These are phyloP conservation scores for Solanum sejunctum DNA, from an alignment of 257 asterid genomes.

Conservation along the genomic window DNA sequence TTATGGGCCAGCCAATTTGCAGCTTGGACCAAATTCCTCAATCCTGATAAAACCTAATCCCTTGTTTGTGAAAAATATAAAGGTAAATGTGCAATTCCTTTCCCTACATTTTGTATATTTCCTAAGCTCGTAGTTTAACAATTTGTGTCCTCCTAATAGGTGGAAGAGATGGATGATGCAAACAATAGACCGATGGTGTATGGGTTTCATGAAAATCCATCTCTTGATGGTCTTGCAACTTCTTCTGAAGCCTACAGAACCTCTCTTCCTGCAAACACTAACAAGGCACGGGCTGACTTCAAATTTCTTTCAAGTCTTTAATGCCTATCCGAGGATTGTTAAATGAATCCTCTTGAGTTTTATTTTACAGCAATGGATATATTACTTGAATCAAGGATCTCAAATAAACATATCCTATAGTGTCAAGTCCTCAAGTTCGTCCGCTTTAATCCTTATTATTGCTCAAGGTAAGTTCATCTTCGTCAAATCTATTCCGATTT, in stretches of 20 bases:
- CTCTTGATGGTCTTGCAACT: constrained; percentile 31
- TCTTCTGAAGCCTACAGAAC: constrained; percentile 59
- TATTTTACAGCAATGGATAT: constrained; percentile 60
- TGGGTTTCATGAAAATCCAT: constrained; percentile 48
- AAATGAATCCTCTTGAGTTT: not conserved
- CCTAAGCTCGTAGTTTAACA: not conserved
- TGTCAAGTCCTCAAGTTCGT: constrained; percentile 24
- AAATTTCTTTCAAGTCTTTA: not conserved
- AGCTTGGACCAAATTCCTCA: constrained; percentile 72
- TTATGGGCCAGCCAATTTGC: constrained; percentile 46
- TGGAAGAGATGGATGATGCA: constrained; percentile 29
- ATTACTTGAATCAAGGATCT: constrained; percentile 69
- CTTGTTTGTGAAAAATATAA: constrained; percentile 44
- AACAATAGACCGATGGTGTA: constrained; percentile 33
- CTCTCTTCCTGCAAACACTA: constrained; percentile 32
- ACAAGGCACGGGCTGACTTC: constrained; percentile 41
- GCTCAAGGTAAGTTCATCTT: constrained; percentile 43
- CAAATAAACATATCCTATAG: constrained; percentile 44
- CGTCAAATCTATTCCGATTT: not conserved
- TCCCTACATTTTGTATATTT: not conserved
- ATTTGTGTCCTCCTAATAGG: constrained; percentile 30
- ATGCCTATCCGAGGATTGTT: not conserved
- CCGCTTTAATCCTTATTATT: constrained; percentile 47
- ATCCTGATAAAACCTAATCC: constrained; percentile 52
- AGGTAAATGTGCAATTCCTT: constrained; percentile 30